phyloP scores from a whole-genome alignment of 2,329 filamentous ascomycete genomes.

The Ceratocystis cubensis region DNA sequence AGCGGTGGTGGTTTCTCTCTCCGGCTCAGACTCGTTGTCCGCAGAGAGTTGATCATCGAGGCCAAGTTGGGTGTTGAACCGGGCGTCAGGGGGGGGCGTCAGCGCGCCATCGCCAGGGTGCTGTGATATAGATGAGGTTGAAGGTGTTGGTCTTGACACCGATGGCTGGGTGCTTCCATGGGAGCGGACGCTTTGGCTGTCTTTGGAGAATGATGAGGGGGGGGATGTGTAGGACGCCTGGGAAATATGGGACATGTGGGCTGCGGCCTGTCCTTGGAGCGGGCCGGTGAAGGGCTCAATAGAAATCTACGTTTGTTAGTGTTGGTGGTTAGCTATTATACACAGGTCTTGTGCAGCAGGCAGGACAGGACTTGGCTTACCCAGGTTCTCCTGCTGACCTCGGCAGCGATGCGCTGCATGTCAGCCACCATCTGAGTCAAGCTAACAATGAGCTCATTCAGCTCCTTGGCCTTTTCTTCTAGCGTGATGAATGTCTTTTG shows the following conservation, averaged over 20 bases:
- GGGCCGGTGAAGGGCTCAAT: conserved; percentile 16
- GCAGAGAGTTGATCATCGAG: conserved; percentile 14
- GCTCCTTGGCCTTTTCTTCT: conserved; percentile 55
- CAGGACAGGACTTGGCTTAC: conserved; percentile 36
- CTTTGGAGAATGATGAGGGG: conserved; percentile 12
- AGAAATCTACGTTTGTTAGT: conserved; percentile 12
- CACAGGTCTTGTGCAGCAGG: not conserved
- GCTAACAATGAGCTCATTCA: conserved; percentile 43
- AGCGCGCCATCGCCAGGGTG: conserved; percentile 17
- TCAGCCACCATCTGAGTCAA: conserved; percentile 68
- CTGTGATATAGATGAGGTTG: conserved; percentile 12
- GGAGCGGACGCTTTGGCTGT: conserved; percentile 15
- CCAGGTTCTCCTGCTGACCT: conserved; percentile 66
- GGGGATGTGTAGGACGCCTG: conserved; percentile 17
- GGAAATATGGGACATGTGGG: conserved; percentile 18
- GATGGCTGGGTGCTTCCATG: conserved; percentile 15
- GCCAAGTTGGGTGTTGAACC: conserved; percentile 10
- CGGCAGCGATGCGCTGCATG: conserved; percentile 73
- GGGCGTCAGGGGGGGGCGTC: conserved; percentile 18
- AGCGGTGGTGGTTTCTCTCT: conserved; percentile 3
- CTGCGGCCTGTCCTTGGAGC: conserved; percentile 15
- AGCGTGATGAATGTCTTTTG: conserved; percentile 65
- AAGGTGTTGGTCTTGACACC: conserved; percentile 9
- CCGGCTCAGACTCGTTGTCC: conserved; percentile 8
- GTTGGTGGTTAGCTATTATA: not conserved